A percentile compares a stretch with the other conserved stretches of the same genome.
Evolutionary conservation across 2,329 filamentous ascomycete genomes (phyloP).

Genomic region (Aspergillus awamori): DNA sequence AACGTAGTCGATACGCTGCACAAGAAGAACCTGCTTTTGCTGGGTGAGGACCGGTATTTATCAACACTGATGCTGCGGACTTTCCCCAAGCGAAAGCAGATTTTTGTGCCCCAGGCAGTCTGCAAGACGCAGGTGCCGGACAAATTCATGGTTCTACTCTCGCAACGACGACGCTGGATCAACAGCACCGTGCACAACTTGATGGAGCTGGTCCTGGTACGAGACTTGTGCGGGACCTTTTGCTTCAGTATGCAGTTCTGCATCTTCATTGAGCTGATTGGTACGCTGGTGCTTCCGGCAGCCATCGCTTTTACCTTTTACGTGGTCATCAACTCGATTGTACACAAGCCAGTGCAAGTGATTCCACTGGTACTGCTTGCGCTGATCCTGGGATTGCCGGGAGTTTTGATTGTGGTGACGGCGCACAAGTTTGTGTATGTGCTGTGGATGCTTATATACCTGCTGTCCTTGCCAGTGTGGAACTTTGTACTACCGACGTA

Average conservation of each 20-base stretch:
- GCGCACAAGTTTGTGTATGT: slow-evolving; percentile 93
- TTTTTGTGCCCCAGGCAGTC: slow-evolving; percentile 96
- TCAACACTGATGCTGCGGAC: slow-evolving; percentile 98
- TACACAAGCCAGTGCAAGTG: slow-evolving; percentile 73
- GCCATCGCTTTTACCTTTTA: slow-evolving; percentile 98
- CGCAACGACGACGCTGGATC: slow-evolving; percentile 96
- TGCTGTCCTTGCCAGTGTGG: slow-evolving; percentile 91
- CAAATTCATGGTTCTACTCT: slow-evolving; percentile 85
- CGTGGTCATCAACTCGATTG: slow-evolving; percentile 85
- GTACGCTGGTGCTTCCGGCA: slow-evolving; percentile 90
- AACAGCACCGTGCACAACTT: slow-evolving; percentile 99
- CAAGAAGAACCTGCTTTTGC: slow-evolving; percentile 90
- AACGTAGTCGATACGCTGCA: slow-evolving; percentile 98
- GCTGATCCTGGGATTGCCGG: slow-evolving; percentile 90
- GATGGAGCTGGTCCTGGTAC: slow-evolving; percentile 93
- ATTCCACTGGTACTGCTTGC: slow-evolving; percentile 88
- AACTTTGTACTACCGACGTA: slow-evolving; percentile 95
- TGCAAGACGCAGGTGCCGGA: slow-evolving; percentile 98
- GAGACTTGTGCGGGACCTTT: slow-evolving; percentile 96
- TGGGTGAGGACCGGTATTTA: slow-evolving; percentile 93
- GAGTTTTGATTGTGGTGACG: slow-evolving; percentile 86
- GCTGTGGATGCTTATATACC: slow-evolving; percentile 95
- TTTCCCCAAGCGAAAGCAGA: slow-evolving; percentile 98
- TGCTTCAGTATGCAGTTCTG: slow-evolving; percentile 99
- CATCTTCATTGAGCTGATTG: slow-evolving; percentile 90